phyloP scores from a whole-genome alignment of 2,329 filamentous ascomycete genomes.

The Fusarium metavorans region DNA sequence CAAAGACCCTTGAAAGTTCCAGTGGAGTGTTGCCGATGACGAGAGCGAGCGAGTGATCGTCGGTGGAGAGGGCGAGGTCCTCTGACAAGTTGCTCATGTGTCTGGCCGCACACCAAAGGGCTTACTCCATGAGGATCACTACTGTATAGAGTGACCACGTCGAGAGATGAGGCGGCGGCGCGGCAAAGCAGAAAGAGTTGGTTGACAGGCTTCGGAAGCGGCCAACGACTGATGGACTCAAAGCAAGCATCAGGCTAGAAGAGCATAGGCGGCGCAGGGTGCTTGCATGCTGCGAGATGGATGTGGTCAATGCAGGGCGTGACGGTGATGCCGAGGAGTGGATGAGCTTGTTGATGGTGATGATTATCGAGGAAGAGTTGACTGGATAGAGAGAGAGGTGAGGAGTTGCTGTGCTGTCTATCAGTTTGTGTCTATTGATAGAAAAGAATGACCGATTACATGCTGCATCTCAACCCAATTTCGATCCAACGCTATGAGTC shows the following conservation, averaged over 20 bases:
- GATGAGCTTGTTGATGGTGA: neutral
- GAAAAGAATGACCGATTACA: neutral
- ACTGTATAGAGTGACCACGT: neutral
- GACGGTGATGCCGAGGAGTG: neutral
- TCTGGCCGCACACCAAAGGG: neutral
- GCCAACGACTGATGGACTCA: conserved; percentile 5
- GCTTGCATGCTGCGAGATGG: conserved; percentile 34
- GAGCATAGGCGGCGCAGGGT: conserved; percentile 1
- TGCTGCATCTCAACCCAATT: neutral
- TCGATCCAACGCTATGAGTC: neutral
- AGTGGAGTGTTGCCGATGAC: conserved; percentile 8
- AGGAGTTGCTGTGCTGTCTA: neutral
- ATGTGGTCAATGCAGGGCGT: conserved; percentile 33
- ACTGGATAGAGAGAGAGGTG: neutral
- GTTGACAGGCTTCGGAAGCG: neutral
- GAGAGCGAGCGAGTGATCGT: conserved; percentile 28
- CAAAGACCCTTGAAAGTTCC: conserved; percentile 5
- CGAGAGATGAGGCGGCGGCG: conserved; percentile 29
- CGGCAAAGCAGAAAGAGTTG: conserved; percentile 10
- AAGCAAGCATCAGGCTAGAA: conserved; percentile 33
- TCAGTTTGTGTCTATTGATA: neutral
- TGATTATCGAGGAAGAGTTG: neutral
- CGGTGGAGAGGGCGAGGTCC: conserved; percentile 25
- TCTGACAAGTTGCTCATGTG: neutral
- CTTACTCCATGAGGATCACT: neutral